Base-by-base conservation (phyloP, 495 filamentous ascomycete species). In the Penicillium egyptiacum region DNA sequence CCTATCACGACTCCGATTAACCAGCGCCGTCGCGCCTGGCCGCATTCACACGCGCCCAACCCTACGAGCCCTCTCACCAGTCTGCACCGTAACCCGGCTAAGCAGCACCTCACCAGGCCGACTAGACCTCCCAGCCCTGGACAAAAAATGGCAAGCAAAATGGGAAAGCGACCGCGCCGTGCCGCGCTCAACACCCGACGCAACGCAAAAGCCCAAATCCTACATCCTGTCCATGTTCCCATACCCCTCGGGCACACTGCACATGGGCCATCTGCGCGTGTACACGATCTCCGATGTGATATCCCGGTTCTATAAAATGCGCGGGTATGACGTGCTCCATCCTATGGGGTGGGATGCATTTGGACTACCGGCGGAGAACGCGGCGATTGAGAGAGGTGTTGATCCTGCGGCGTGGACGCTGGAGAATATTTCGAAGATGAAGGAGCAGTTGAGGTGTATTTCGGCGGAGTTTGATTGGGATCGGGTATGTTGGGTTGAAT, bases 261-360 rank as follows among this genome's bases (percentile, higher is more conserved):
- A 96, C 69, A 85, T 96, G 64, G 91, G 91, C 16, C 91, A 96
- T 69, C 77, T 96, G 14, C 83, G 91, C 3, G 89, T 94, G 45
- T 96, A 96, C 76, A 92, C 91, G 17, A 92, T 96, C 56, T 89
- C 91, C 37, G 91, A 96, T 73, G 87, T 91, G 3, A 71, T 96
- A 30, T 84, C 90, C 16, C 80, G 91, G 14, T 95, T 88, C 62
- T 84, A 86, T 61, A 82, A 80, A 9, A 87, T 96, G 78, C 83
- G 85, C 51, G 91, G 91, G 3, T 77, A 85, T 66, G 73, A 88
- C 50, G 91, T 96, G 30, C 68, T 95, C 22, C 83, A 94, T 50
- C 91, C 91, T 26, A 95, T 96, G 84, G 91, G 90, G 3, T 96
- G 91, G 91, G 91, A 96, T 78, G 90, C 89, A 19, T 95, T 96